Conservation (phyloP, 345 rosid genomes). For the Crucihimalaya himalaica region DNA sequence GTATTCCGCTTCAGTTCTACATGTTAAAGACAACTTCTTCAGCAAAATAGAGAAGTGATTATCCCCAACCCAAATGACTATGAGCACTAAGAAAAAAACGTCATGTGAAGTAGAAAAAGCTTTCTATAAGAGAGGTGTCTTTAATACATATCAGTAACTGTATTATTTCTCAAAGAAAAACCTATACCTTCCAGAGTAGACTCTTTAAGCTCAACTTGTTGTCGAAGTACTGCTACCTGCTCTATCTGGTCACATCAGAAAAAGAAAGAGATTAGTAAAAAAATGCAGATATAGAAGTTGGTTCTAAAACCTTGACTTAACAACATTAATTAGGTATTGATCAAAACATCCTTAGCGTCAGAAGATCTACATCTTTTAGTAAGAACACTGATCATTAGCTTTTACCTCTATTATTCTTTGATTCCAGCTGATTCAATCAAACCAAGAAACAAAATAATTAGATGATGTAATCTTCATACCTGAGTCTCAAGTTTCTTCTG, state of each 20-base stretch:
- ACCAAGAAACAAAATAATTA: slow-evolving; percentile 1
- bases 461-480: slow-evolving; percentile 54
- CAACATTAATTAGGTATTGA: slow-evolving; percentile 15
- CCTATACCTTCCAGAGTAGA: slow-evolving; percentile 68
- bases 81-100: background rate
- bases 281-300: slow-evolving; percentile 11
- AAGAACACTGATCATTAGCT: background rate
- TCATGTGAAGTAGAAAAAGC: slow-evolving; percentile 11
- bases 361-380: slow-evolving; percentile 5
- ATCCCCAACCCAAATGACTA: slow-evolving; percentile 1
- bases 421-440: background rate
- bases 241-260: slow-evolving; percentile 59
- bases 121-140: slow-evolving; percentile 13
- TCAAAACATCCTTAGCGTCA: slow-evolving; percentile 22
- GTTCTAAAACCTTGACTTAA: slow-evolving; percentile 6
- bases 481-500: slow-evolving; percentile 86
- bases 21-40: slow-evolving; percentile 30
- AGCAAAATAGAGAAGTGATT: slow-evolving; percentile 3
- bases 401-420: background rate
- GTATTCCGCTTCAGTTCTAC: slow-evolving; percentile 70
- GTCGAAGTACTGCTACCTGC: slow-evolving; percentile 64
- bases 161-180: background rate
- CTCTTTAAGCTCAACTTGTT: slow-evolving; percentile 73
- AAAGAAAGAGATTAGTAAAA: slow-evolving; percentile 12
- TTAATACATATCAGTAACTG: slow-evolving; percentile 3